Conservation (phyloP, 164 flowering plant species). For the Cinnamomum chago region DNA sequence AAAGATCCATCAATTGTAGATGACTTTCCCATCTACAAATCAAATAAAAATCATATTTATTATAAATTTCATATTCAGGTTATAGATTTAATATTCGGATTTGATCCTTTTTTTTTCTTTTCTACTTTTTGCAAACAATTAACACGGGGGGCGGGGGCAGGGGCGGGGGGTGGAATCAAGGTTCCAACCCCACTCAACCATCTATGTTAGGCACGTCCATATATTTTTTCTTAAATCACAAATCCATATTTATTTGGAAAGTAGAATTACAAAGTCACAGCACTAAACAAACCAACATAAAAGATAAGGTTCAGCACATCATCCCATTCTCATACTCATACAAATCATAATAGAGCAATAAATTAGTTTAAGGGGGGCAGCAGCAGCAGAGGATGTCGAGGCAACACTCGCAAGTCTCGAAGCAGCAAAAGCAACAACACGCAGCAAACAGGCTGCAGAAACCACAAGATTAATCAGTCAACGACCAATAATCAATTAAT, state of each 20-base stretch:
- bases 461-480: neutral
- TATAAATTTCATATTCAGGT: too few species aligned
- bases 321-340: neutral
- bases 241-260: neutral
- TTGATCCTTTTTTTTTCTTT: too few species aligned
- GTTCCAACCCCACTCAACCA: too few species aligned
- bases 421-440: slow-evolving; percentile 57
- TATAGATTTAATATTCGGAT: too few species aligned
- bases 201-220: too few species aligned
- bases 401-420: slow-evolving; percentile 54
- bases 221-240: neutral
- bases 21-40: too few species aligned
- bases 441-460: slow-evolving; percentile 37
- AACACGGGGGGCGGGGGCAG: too few species aligned
- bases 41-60: too few species aligned
- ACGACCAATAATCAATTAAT: neutral
- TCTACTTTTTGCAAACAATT: too few species aligned
- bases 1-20: too few species aligned
- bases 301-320: neutral
- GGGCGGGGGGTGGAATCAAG: too few species aligned
- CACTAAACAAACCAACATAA: neutral
- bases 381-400: slow-evolving; percentile 40
- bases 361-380: slow-evolving; percentile 6
- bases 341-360: neutral
- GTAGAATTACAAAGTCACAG: neutral